These are phyloP conservation scores for Trichophyton verrucosum DNA, from an alignment of 2,329 filamentous ascomycete genomes.

Conservation along the genomic window DNA sequence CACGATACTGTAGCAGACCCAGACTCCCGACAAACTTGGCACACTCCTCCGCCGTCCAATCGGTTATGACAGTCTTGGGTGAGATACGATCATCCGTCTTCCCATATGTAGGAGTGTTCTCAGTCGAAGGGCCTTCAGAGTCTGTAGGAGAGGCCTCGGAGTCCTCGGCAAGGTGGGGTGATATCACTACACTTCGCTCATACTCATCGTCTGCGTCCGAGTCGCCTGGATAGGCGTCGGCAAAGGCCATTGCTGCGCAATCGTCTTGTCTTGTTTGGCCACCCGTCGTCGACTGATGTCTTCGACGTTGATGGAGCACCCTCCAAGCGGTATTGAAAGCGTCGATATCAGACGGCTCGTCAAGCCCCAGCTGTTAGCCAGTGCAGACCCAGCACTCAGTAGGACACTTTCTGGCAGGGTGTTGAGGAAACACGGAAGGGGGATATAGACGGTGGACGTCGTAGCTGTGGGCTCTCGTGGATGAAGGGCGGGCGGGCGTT, in stretches of 20 bases:
- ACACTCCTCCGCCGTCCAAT: constrained; percentile 69
- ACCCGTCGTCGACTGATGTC: neutral
- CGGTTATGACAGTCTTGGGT: constrained; percentile 44
- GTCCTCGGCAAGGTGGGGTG: constrained; percentile 44
- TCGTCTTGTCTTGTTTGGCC: neutral
- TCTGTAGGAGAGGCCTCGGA: constrained; percentile 46
- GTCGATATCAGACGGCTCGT: neutral
- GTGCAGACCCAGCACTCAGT: neutral
- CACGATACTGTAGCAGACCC: constrained; percentile 69
- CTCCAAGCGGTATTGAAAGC: neutral
- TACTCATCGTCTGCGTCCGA: constrained; percentile 56
- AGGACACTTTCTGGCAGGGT: neutral
- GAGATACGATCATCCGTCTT: constrained; percentile 41
- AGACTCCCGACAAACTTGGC: constrained; percentile 75
- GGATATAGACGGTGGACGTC: neutral
- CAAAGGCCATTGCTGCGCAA: constrained; percentile 1
- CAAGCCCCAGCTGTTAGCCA: neutral
- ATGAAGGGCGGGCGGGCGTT: neutral
- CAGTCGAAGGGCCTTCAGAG: constrained; percentile 46
- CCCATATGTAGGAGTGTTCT: constrained; percentile 51
- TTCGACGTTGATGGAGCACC: neutral
- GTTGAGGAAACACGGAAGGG: neutral
- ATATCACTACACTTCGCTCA: constrained; percentile 47
- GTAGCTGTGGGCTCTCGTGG: neutral
- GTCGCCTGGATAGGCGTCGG: constrained; percentile 43